Base-by-base conservation (phyloP, 768 basidiomycete genomes). In the Lentinula guzmanii region DNA sequence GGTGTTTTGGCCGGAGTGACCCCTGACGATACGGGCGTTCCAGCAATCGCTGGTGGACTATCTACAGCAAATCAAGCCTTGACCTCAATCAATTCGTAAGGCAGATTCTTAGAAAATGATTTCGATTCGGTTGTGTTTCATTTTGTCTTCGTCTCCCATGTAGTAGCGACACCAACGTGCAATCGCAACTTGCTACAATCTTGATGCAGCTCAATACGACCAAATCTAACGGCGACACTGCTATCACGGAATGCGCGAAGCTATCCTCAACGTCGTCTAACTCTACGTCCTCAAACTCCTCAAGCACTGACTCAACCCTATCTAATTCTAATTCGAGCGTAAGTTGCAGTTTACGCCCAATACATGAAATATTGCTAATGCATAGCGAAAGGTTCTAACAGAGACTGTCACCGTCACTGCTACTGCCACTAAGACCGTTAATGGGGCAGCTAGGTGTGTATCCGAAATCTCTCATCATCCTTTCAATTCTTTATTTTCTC, bases 11-110 rank as follows among this genome's bases (percentile, higher is more conserved):
- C 63, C 11, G 68, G 69, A 13, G 43, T 63, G 8, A 48, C 65
- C 18, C 62, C 69, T 4, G 68, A 68, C 34, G 68, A 68, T 4
- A 60, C 28, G 34, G 69, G 67, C 4, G 67, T 66, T 18, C 60
- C 62, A 28, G 65, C 66, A 37, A 60, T 64, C 11, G 42, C 64
- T 21, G 41, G 58, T 35, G 66, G 69, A 4, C 60, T 70, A 24
- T 52, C 58, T 21, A 60, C 60, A 31, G 68, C 67, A 2, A 65
- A 66, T 61, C 58, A 65, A 2, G 66, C 68, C 0, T 61, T 70
- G 28, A n/a, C 13, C 16, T 28, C 24, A 16, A 56, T 56, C 28
- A 43, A 42, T 5, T 56, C 55, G 55, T 54, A 16, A 18, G 53
- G 39, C 37, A 39, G 13, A 5, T 8, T 35, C 4, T 39, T 8